phyloP scores from a whole-genome alignment of 208 protist species.

The Trypanosoma grayi region DNA sequence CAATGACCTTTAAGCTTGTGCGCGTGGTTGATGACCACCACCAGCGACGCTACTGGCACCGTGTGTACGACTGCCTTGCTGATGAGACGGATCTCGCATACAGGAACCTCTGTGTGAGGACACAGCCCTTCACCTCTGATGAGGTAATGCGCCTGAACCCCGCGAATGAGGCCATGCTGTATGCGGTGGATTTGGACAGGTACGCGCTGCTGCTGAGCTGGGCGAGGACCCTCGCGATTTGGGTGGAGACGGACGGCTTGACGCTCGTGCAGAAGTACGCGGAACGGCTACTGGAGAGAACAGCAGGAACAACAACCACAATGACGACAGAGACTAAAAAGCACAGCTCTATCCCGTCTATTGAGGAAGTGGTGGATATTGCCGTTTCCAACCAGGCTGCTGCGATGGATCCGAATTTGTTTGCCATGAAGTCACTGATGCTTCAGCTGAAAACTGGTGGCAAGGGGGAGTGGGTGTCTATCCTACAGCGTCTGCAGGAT shows the following conservation, averaged over 20 bases:
- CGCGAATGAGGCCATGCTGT: slow-evolving; percentile 10
- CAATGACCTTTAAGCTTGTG: slow-evolving; percentile 32
- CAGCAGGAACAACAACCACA: not conserved
- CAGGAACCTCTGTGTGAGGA: slow-evolving; percentile 4
- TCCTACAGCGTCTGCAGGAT: slow-evolving; percentile 23
- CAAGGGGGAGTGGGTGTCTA: slow-evolving; percentile 3
- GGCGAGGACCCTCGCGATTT: slow-evolving; percentile 20
- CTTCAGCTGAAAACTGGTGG: slow-evolving; percentile 8
- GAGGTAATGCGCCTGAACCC: slow-evolving; percentile 23
- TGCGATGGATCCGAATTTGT: slow-evolving; percentile 15
- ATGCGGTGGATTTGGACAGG: slow-evolving; percentile 24
- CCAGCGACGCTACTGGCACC: slow-evolving; percentile 23
- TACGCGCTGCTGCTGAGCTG: slow-evolving; percentile 22
- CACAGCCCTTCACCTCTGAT: slow-evolving; percentile 31
- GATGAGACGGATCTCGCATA: slow-evolving; percentile 10
- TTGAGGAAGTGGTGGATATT: slow-evolving; percentile 32
- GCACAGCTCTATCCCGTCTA: not conserved
- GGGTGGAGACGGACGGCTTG: slow-evolving; percentile 22
- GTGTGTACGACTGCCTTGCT: slow-evolving; percentile 17
- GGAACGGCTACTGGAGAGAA: not conserved
- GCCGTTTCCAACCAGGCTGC: slow-evolving; percentile 30
- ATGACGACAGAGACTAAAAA: not conserved
- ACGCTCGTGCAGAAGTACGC: slow-evolving; percentile 26
- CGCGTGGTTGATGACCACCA: slow-evolving; percentile 22
- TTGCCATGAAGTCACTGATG: slow-evolving; percentile 26